Conservation (phyloP, 1,139 yeast species). For the Suhomyces anneliseae region DNA sequence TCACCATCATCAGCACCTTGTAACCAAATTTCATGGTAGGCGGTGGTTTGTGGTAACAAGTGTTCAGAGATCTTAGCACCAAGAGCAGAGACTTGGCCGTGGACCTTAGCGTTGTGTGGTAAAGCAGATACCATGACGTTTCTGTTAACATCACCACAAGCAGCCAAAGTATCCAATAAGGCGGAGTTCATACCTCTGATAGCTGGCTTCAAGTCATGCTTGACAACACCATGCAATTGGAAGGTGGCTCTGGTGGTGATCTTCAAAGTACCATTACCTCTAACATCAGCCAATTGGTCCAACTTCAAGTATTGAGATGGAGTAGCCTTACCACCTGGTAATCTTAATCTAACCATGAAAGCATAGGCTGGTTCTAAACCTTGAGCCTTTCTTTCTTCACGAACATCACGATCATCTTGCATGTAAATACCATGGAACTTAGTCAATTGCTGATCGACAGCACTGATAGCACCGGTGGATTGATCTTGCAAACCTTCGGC, state of each 20-base stretch:
- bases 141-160: slow-evolving; percentile 98
- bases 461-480: slow-evolving; percentile 88
- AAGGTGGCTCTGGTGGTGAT: slow-evolving; percentile 96
- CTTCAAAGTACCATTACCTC: slow-evolving; percentile 93
- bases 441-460: slow-evolving; percentile 92
- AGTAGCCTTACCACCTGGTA: slow-evolving; percentile 90
- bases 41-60: slow-evolving; percentile 87
- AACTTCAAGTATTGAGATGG: slow-evolving; percentile 87
- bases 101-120: slow-evolving; percentile 82
- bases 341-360: slow-evolving; percentile 94
- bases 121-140: slow-evolving; percentile 90
- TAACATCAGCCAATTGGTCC: slow-evolving; percentile 76
- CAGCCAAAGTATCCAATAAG: slow-evolving; percentile 91
- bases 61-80: slow-evolving; percentile 75
- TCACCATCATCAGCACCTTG: slow-evolving; percentile 82
- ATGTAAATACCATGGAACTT: slow-evolving; percentile 98
- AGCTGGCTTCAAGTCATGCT: slow-evolving; percentile 84
- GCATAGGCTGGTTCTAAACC: slow-evolving; percentile 95
- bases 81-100: slow-evolving; percentile 64
- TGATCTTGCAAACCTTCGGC: slow-evolving; percentile 80
- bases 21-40: slow-evolving; percentile 96
- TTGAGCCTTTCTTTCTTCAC: slow-evolving; percentile 88
- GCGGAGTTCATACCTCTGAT: slow-evolving; percentile 92
- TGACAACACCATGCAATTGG: slow-evolving; percentile 94
- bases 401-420: slow-evolving; percentile 97